These are phyloP conservation scores for Aspergillus transmontanensis DNA, from an alignment of 2,329 filamentous ascomycete species.

Conservation along the genomic window DNA sequence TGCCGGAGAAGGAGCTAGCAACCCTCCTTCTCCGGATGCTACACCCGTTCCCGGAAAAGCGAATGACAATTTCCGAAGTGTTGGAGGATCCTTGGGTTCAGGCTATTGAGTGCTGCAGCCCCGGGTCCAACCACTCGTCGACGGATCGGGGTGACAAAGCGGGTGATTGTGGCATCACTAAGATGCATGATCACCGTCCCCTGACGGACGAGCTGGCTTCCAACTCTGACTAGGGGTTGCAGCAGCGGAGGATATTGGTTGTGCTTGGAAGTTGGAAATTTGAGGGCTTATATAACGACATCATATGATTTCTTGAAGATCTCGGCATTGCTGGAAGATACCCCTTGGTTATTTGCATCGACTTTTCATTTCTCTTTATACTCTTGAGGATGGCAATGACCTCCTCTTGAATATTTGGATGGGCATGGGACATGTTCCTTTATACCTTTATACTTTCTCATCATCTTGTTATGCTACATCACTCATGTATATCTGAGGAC, in stretches of 20 bases:
- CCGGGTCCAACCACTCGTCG: constrained; percentile 40
- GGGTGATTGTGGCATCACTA: background rate
- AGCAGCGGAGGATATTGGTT: background rate
- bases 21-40: constrained; percentile 77
- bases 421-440: background rate
- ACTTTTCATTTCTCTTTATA: background rate
- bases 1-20: background rate
- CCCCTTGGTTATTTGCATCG: background rate
- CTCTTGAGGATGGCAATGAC: background rate
- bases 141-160: background rate
- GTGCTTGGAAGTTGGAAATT: background rate
- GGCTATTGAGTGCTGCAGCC: constrained; percentile 76
- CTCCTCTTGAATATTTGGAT: background rate
- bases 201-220: background rate
- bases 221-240: background rate
- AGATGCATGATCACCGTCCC: background rate
- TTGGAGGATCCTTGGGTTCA: constrained; percentile 72
- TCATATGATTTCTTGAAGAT: background rate
- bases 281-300: background rate
- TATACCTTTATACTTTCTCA: too few relatives aligned
- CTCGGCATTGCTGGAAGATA: background rate
- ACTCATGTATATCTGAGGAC: background rate
- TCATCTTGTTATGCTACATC: background rate
- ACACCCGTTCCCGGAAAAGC: constrained; percentile 72
- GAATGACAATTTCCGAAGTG: constrained; percentile 70